phyloP scores from a whole-genome alignment of 495 filamentous ascomycete genomes.

The Lasiosphaeria ovina region DNA sequence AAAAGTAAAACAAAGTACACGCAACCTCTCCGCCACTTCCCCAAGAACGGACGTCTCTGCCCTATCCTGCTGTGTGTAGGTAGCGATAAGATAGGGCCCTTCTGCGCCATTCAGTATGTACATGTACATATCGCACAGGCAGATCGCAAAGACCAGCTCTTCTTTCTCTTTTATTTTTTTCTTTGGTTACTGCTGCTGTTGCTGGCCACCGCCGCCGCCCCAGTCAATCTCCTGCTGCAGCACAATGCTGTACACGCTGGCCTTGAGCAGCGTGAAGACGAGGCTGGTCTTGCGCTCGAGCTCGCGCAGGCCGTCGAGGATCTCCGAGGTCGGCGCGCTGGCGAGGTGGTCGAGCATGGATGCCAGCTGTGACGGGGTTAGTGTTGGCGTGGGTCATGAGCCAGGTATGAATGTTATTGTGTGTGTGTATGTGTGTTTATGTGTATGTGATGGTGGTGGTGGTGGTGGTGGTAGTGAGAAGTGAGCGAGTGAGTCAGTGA shows the following conservation, averaged over 20 bases:
- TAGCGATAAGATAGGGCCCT: too few relatives aligned
- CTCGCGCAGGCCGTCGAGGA: conserved; percentile 79
- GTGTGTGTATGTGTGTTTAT: not conserved
- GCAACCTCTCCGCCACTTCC: too few relatives aligned
- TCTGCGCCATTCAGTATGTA: too few relatives aligned
- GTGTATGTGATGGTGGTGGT: not conserved
- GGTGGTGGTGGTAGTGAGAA: not conserved
- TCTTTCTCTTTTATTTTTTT: too few relatives aligned
- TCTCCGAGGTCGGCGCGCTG: conserved; percentile 62
- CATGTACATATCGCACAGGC: too few relatives aligned
- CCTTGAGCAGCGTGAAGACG: conserved; percentile 93
- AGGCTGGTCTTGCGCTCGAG: conserved; percentile 91
- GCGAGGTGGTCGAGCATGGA: conserved; percentile 59
- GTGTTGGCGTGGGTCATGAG: too few relatives aligned
- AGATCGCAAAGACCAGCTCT: too few relatives aligned
- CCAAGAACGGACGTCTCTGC: too few relatives aligned
- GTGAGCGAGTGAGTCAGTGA: conserved; percentile 22
- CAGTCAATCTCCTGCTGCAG: conserved; percentile 88
- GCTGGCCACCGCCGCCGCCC: conserved; percentile 31
- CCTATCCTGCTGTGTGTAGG: too few relatives aligned
- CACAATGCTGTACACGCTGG: conserved; percentile 97
- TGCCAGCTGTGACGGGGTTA: conserved; percentile 50
- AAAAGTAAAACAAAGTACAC: too few relatives aligned
- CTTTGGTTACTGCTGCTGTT: too few relatives aligned
- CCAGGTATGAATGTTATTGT: not conserved